These are phyloP conservation scores for Wickerhamomyces ciferrii DNA, from an alignment of 805 yeast genomes.

Conservation along the genomic window DNA sequence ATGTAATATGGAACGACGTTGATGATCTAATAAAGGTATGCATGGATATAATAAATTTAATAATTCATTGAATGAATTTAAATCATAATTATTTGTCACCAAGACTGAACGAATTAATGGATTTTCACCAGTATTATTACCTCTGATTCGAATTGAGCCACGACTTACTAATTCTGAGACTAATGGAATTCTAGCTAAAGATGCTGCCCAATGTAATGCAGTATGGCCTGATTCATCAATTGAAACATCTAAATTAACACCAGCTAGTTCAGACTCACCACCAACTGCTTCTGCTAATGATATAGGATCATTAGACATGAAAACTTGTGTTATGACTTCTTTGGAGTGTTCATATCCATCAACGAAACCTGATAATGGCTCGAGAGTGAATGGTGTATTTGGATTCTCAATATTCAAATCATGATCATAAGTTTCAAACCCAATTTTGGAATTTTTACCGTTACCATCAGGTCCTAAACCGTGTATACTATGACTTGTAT, in stretches of 20 bases:
- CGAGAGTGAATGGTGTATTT: conserved; percentile 42
- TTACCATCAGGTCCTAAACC: background rate
- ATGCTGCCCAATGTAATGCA: conserved; percentile 93
- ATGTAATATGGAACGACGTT: conserved; percentile 78
- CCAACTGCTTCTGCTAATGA: conserved; percentile 25
- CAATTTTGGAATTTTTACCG: background rate
- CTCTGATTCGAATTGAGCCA: conserved; percentile 65
- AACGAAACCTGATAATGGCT: conserved; percentile 32
- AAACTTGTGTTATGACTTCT: conserved; percentile 44
- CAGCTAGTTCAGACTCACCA: conserved; percentile 16
- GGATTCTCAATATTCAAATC: conserved; percentile 35
- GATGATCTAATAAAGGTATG: conserved; percentile 56
- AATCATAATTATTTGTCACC: conserved; percentile 80
- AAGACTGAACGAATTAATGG: conserved; percentile 79
- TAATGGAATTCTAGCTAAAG: conserved; percentile 71
- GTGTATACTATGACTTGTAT: background rate
- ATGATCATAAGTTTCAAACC: conserved; percentile 27
- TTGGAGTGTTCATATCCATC: conserved; percentile 33
- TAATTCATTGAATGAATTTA: conserved; percentile 65
- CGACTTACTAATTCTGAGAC: conserved; percentile 63
- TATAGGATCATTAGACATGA: conserved; percentile 35
- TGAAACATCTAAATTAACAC: conserved; percentile 70
- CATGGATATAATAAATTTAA: conserved; percentile 75
- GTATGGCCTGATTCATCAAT: conserved; percentile 93
- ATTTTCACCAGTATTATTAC: conserved; percentile 84